These are phyloP conservation scores for Hanseniaspora clermontiae DNA, from an alignment of 805 yeast genomes.

Conservation along the genomic window DNA sequence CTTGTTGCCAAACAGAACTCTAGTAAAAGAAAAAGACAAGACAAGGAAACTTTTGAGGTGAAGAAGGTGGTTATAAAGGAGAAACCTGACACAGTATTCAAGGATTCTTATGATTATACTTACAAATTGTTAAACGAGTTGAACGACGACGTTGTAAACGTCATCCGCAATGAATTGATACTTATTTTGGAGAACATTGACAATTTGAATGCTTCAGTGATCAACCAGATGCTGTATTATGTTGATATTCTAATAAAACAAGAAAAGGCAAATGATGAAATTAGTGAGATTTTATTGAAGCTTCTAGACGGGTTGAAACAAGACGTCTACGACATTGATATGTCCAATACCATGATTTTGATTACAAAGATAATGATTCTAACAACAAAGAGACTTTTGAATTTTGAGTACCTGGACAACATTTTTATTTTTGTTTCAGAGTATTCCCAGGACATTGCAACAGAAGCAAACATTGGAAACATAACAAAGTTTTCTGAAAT, in stretches of 20 bases:
- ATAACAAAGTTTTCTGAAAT: conserved; percentile 26
- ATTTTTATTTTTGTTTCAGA: conserved; percentile 17
- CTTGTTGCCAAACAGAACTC: background rate
- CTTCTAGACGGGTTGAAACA: background rate
- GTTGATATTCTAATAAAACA: background rate
- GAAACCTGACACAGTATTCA: background rate
- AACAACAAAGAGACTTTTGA: background rate
- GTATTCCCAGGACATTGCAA: conserved; percentile 19
- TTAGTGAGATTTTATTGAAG: background rate
- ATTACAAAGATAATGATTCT: background rate
- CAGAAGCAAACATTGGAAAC: conserved; percentile 27
- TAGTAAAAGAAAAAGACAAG: background rate
- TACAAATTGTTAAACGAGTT: background rate
- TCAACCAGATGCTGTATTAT: background rate
- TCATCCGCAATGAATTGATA: background rate
- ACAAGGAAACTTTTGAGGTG: background rate
- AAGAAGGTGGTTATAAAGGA: background rate
- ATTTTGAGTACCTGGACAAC: conserved; percentile 12
- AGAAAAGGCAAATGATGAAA: background rate
- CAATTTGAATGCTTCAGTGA: background rate
- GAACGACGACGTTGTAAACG: background rate
- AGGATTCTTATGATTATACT: background rate
- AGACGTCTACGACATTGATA: background rate
- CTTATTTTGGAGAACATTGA: background rate
- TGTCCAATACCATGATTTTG: conserved; percentile 7